Evolutionary conservation across 2,329 filamentous ascomycete species (phyloP).

Genomic region (Fusarium subtropicale): DNA sequence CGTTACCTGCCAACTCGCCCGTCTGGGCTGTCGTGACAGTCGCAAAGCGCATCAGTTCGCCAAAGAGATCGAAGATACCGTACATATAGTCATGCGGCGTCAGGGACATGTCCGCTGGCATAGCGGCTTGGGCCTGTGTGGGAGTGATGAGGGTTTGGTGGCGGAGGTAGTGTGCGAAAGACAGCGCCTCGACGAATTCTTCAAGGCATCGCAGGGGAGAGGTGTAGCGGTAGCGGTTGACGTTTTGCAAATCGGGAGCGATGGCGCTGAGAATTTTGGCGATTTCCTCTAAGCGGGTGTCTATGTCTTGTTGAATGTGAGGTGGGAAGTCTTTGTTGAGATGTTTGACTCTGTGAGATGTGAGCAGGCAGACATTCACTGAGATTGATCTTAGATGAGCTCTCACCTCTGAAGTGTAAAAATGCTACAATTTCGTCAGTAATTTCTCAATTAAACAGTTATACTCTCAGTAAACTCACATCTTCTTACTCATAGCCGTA

Average conservation of each 20-base stretch:
- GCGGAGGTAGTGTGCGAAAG: conserved; percentile 88
- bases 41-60: conserved; percentile 96
- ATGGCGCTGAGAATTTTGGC: conserved; percentile 74
- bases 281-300: conserved; percentile 77
- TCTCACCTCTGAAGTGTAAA: conserved; percentile 56
- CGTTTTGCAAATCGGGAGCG: conserved; percentile 77
- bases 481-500: conserved; percentile 95
- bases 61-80: conserved; percentile 92
- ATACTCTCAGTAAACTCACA: conserved; percentile 65
- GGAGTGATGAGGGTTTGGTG: conserved; percentile 79
- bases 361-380: conserved; percentile 27
- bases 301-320: conserved; percentile 76
- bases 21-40: conserved; percentile 87
- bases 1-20: conserved; percentile 61
- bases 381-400: not conserved
- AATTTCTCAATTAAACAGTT: accelerated
- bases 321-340: conserved; percentile 72
- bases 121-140: conserved; percentile 65
- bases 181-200: conserved; percentile 92
- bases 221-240: conserved; percentile 86
- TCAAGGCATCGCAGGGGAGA: conserved; percentile 86
- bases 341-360: conserved; percentile 68
- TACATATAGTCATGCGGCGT: conserved; percentile 88
- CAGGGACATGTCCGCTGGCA: conserved; percentile 69
- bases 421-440: conserved; percentile 48